phyloP scores from a whole-genome alignment of 495 filamentous ascomycete genomes.

The Pseudoneurospora amorphoporcata region DNA sequence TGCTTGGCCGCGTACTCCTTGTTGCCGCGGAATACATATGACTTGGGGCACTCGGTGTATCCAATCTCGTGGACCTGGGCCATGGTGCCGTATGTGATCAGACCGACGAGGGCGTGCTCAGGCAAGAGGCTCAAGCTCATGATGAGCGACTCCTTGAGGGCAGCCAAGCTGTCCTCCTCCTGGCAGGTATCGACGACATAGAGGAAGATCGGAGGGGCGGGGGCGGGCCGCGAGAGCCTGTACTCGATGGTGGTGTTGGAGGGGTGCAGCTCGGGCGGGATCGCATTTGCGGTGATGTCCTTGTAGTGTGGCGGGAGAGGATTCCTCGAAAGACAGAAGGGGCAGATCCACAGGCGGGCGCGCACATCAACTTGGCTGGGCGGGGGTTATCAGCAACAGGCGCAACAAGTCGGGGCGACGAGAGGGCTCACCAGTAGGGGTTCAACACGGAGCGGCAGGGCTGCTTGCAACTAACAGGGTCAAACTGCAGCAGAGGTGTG shows the following conservation, averaged over 20 bases:
- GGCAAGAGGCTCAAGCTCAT: conserved; percentile 95
- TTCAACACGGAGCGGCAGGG: conserved; percentile 96
- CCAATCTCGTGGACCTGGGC: conserved; percentile 98
- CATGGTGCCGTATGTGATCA: conserved; percentile 97
- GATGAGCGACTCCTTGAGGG: conserved; percentile 90
- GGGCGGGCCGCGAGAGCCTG: conserved; percentile 81
- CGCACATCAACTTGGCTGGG: conserved; percentile 87
- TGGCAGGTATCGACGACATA: conserved; percentile 99
- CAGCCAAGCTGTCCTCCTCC: conserved; percentile 92
- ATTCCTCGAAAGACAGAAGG: conserved; percentile 95
- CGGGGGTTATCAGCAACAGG: conserved; percentile 19
- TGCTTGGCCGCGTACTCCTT: conserved; percentile 96
- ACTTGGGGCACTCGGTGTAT: conserved; percentile 96
- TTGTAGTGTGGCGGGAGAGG: conserved; percentile 95
- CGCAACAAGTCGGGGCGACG: not conserved
- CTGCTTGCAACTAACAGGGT: conserved; percentile 93
- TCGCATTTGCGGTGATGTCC: conserved; percentile 90
- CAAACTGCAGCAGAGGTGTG: conserved; percentile 83
- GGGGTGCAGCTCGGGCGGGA: conserved; percentile 91
- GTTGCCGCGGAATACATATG: conserved; percentile 97
- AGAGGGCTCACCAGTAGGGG: conserved; percentile 69
- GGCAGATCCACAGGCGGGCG: conserved; percentile 94
- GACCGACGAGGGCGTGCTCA: conserved; percentile 83
- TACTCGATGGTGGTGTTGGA: conserved; percentile 97
- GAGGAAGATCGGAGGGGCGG: conserved; percentile 90